A percentile compares a stretch with the other conserved stretches of the same genome.
phyloP scores from a whole-genome alignment of 129 eudicot genomes.

The Pseudognaphalium luteoalbum region DNA sequence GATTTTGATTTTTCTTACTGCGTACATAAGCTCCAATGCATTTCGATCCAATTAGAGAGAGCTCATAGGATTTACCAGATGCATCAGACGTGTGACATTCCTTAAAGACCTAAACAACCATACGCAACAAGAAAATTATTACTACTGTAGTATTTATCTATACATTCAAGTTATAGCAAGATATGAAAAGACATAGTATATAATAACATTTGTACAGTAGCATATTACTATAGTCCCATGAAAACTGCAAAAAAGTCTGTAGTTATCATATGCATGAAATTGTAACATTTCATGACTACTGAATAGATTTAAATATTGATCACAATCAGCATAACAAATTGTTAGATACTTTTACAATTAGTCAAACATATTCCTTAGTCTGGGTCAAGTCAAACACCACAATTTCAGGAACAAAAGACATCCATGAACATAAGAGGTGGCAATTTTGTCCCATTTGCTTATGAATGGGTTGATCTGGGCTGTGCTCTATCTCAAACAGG shows the following conservation, averaged over 20 bases:
- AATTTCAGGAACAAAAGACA: not conserved
- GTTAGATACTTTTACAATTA: not conserved
- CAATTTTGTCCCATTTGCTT: not conserved
- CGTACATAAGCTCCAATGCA: constrained; percentile 97
- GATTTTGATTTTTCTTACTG: constrained; percentile 94
- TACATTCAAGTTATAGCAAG: constrained; percentile 8
- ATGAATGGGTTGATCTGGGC: not conserved
- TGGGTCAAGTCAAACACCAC: not conserved
- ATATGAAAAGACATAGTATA: not conserved
- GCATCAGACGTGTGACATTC: constrained; percentile 62
- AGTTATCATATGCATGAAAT: no score
- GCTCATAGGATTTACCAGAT: constrained; percentile 76
- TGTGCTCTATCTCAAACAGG: not conserved
- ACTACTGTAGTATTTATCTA: not conserved
- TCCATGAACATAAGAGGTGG: not conserved
- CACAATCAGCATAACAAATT: not conserved
- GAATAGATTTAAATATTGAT: not conserved
- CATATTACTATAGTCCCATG: not conserved
- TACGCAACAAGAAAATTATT: constrained; percentile 10
- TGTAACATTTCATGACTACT: not conserved
- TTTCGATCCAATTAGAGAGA: constrained; percentile 77
- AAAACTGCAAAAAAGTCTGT: not conserved
- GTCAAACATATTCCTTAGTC: not conserved
- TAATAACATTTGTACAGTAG: not conserved
- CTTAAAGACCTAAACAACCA: constrained; percentile 64